Conservation (phyloP, 2,329 filamentous ascomycete genomes). For the Botrytis pseudocinerea region DNA sequence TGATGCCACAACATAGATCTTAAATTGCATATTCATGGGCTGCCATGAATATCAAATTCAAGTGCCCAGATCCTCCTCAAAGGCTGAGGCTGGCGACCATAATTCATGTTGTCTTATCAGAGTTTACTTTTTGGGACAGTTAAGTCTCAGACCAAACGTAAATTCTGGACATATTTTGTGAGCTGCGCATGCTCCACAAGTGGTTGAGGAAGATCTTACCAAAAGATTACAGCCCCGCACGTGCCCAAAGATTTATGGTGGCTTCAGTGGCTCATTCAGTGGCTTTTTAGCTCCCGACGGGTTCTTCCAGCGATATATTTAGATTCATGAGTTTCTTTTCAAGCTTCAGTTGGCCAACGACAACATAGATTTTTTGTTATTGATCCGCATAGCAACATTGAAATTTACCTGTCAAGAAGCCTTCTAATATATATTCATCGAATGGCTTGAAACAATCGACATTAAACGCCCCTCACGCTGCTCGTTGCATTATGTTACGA, state of each 20-base stretch:
- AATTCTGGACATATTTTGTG: neutral
- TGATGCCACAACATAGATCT: neutral
- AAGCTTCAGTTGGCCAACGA: neutral
- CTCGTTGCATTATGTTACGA: neutral
- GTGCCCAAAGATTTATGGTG: neutral
- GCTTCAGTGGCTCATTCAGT: neutral
- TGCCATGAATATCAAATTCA: neutral
- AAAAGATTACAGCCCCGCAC: constrained; percentile 3
- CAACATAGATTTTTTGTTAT: neutral
- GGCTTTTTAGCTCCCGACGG: constrained; percentile 3
- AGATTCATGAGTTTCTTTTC: neutral
- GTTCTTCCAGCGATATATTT: neutral
- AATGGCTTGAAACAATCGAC: neutral
- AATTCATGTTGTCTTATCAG: constrained; percentile 6
- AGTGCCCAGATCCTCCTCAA: neutral
- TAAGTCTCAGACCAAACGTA: neutral
- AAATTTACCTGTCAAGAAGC: neutral
- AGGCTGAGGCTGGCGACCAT: neutral
- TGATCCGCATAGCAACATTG: neutral
- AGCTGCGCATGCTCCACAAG: neutral
- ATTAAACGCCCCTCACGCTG: neutral
- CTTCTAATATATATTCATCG: neutral
- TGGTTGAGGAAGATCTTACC: neutral
- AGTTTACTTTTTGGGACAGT: neutral
- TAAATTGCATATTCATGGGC: neutral